Conservation (phyloP, 768 basidiomycete species). For the Rossbeevera mucosa region DNA sequence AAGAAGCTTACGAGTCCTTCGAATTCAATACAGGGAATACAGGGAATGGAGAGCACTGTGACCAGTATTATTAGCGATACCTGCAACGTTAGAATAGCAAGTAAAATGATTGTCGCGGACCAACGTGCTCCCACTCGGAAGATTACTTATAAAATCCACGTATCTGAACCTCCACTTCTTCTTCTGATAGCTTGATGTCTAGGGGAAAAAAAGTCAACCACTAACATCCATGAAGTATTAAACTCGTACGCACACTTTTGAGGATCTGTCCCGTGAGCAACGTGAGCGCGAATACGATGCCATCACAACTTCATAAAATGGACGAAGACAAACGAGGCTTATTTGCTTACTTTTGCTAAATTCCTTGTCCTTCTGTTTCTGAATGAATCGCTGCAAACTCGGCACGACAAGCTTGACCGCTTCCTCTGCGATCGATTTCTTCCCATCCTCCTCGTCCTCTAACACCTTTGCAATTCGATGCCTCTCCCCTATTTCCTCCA, state of each 20-base stretch:
- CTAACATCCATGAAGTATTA: not conserved
- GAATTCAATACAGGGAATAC: not conserved
- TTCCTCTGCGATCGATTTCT: slow-evolving; percentile 62
- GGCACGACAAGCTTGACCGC: slow-evolving; percentile 74
- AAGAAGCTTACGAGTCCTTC: not conserved
- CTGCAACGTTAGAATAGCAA: too few species aligned
- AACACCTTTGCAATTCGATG: slow-evolving; percentile 66
- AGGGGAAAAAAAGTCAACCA: slow-evolving; percentile 15
- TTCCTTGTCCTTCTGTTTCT: slow-evolving; percentile 74
- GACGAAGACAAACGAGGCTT: not conserved
- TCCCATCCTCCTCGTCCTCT: slow-evolving; percentile 62
- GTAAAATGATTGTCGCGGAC: too few species aligned
- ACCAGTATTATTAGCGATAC: not conserved
- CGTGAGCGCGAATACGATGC: not conserved
- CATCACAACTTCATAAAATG: not conserved
- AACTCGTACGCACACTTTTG: slow-evolving; percentile 42
- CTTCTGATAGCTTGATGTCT: slow-evolving; percentile 78
- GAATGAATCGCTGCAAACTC: slow-evolving; percentile 65
- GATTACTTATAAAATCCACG: slow-evolving; percentile 50
- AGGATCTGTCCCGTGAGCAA: slow-evolving; percentile 36
- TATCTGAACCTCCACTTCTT: slow-evolving; percentile 69
- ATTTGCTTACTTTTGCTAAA: slow-evolving; percentile 71
- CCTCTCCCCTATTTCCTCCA: slow-evolving; percentile 76
- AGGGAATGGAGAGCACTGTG: not conserved
- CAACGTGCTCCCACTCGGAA: too few species aligned